Evolutionary conservation across 1,284 basidiomycete genomes (phyloP).

Genomic region (Boletus hoseneyae): DNA sequence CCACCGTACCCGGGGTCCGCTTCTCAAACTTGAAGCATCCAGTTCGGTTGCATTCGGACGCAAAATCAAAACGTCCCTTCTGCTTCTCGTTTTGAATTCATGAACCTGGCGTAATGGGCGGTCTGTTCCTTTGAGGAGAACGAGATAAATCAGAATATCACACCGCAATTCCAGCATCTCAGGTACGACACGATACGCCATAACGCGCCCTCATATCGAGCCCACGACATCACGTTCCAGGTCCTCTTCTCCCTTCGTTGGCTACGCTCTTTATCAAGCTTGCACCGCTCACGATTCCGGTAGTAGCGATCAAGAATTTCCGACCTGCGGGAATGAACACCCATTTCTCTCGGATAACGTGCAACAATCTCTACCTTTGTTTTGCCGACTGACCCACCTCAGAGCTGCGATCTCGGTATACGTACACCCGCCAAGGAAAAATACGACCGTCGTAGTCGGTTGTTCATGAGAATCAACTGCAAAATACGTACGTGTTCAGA

Average conservation of each 20-base stretch:
- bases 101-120: background rate
- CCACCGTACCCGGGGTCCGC: slow-evolving; percentile 35
- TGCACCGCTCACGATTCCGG: slow-evolving; percentile 79
- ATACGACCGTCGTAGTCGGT: slow-evolving; percentile 80
- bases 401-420: slow-evolving; percentile 96
- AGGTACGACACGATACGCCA: slow-evolving; percentile 9
- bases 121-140: slow-evolving; percentile 4
- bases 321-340: slow-evolving; percentile 50
- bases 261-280: slow-evolving; percentile 68
- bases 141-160: slow-evolving; percentile 16
- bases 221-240: slow-evolving; percentile 19
- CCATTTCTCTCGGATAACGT: slow-evolving; percentile 7
- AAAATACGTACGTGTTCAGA: slow-evolving; percentile 8
- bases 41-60: background rate
- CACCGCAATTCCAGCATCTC: slow-evolving; percentile 13
- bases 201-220: background rate
- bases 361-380: slow-evolving; percentile 51
- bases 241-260: slow-evolving; percentile 37
- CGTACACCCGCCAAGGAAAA: slow-evolving; percentile 98
- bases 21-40: slow-evolving; percentile 14
- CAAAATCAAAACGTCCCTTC: background rate
- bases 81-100: slow-evolving; percentile 8
- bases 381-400: slow-evolving; percentile 85
- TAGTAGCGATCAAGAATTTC: slow-evolving; percentile 84
- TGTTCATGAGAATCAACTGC: slow-evolving; percentile 49